Conservation (phyloP, 805 yeast species). For the Suhomyces pyralidae region DNA sequence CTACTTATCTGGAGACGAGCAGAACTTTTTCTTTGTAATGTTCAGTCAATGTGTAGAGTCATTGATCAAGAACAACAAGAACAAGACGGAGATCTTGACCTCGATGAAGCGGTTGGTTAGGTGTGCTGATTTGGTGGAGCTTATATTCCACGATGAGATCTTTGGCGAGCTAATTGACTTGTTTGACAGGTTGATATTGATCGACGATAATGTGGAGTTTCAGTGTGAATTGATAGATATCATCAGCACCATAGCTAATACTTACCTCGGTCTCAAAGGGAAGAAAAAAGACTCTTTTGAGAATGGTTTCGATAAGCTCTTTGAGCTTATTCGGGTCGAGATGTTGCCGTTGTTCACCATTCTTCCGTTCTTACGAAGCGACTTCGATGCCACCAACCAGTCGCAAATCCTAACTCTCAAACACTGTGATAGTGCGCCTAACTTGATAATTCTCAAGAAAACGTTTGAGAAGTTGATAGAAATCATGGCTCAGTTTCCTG, state of each 20-base stretch:
- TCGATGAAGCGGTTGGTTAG: conserved; percentile 49
- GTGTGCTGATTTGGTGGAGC: conserved; percentile 52
- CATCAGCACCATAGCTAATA: conserved; percentile 27
- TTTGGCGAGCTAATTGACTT: conserved; percentile 75
- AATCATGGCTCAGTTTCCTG: conserved; percentile 65
- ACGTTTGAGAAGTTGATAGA: conserved; percentile 52
- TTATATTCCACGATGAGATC: conserved; percentile 62
- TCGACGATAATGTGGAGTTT: conserved; percentile 60
- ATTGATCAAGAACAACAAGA: conserved; percentile 45
- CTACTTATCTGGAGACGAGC: conserved; percentile 54
- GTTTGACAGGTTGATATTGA: conserved; percentile 65
- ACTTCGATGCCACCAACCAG: conserved; percentile 30
- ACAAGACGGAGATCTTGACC: conserved; percentile 50
- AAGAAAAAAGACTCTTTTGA: conserved; percentile 19
- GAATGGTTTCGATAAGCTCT: conserved; percentile 69
- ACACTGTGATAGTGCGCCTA: conserved; percentile 31
- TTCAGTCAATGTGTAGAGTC: conserved; percentile 83
- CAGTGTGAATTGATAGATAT: conserved; percentile 49
- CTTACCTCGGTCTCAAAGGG: conserved; percentile 22
- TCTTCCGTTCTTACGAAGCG: conserved; percentile 57
- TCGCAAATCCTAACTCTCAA: conserved; percentile 25
- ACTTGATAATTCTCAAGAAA: conserved; percentile 45
- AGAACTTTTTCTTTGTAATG: conserved; percentile 70
- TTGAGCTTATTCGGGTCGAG: conserved; percentile 73
- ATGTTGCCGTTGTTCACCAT: conserved; percentile 59